These are phyloP conservation scores for Leptomonas pyrrhocoris DNA, from an alignment of 208 protist species.

Conservation along the genomic window DNA sequence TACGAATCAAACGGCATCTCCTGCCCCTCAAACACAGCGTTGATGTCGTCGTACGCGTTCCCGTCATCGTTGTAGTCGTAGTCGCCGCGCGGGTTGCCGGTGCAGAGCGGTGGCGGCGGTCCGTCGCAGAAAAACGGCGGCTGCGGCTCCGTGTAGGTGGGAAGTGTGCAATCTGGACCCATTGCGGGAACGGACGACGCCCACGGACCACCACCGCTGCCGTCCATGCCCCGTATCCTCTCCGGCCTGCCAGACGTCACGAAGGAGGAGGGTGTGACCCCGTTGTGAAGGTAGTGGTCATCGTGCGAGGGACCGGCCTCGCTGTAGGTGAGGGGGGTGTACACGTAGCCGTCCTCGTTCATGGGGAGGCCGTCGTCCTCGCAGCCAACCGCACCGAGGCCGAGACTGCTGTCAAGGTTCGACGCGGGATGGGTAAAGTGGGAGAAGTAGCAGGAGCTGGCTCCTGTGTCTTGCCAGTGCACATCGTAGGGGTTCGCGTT, in stretches of 20 bases:
- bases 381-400: not conserved
- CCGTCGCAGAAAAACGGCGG: not conserved
- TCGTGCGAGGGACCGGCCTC: not conserved
- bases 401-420: not conserved
- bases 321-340: not conserved
- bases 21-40: not conserved
- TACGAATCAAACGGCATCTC: conserved; percentile 4
- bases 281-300: not conserved
- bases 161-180: not conserved
- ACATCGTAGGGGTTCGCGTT: conserved; percentile 2
- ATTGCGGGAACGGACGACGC: not conserved
- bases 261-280: too few species aligned
- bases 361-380: not conserved
- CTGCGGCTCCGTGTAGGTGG: conserved; percentile 9
- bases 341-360: not conserved
- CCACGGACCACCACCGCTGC: not conserved
- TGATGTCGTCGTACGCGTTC: not conserved
- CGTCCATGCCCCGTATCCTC: not conserved
- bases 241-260: too few species aligned
- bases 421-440: conserved; percentile 3
- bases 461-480: conserved; percentile 16
- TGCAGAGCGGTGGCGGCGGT: not conserved
- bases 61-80: conserved; percentile 15
- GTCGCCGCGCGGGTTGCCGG: not conserved
- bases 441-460: not conserved